Conservation (phyloP, 306 rosid genomes). For the Vachellia pachyceras region DNA sequence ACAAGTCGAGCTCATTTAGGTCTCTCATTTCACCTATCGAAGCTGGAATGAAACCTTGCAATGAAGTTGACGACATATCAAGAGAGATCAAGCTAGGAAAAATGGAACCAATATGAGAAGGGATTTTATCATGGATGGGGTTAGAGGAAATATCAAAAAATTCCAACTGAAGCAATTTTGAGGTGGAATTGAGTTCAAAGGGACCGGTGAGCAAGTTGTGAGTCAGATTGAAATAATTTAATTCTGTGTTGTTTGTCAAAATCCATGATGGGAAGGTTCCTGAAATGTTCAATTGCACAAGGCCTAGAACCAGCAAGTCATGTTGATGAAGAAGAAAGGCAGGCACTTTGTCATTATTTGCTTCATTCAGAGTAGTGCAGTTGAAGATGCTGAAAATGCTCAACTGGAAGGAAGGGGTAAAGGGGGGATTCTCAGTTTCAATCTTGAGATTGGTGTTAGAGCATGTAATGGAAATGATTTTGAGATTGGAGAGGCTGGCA, state of each 20-base stretch:
- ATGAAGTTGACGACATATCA: conserved; percentile 4
- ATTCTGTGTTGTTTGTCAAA: conserved; percentile 27
- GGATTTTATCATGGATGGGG: conserved; percentile 6
- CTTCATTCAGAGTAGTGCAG: background rate
- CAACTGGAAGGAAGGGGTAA: conserved; percentile 33
- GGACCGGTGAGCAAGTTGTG: conserved; percentile 17
- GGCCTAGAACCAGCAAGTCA: background rate
- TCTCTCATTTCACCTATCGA: no score
- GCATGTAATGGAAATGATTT: background rate
- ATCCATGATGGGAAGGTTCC: conserved; percentile 36
- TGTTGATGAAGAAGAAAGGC: conserved; percentile 30
- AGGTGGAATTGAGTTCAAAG: background rate
- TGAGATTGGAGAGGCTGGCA: conserved; percentile 26
- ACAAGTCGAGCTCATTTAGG: no score
- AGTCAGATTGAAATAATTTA: background rate
- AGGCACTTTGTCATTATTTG: background rate
- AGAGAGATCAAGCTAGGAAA: conserved; percentile 16
- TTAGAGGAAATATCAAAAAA: conserved; percentile 23
- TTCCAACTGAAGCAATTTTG: background rate
- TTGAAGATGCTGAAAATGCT: background rate
- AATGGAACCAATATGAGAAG: background rate
- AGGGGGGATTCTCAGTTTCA: conserved; percentile 36
- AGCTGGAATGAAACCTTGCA: conserved; percentile 14
- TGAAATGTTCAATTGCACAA: background rate
- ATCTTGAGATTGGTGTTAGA: background rate